These are phyloP conservation scores for Hericium erinaceus DNA, from an alignment of 768 basidiomycete species.

Conservation along the genomic window DNA sequence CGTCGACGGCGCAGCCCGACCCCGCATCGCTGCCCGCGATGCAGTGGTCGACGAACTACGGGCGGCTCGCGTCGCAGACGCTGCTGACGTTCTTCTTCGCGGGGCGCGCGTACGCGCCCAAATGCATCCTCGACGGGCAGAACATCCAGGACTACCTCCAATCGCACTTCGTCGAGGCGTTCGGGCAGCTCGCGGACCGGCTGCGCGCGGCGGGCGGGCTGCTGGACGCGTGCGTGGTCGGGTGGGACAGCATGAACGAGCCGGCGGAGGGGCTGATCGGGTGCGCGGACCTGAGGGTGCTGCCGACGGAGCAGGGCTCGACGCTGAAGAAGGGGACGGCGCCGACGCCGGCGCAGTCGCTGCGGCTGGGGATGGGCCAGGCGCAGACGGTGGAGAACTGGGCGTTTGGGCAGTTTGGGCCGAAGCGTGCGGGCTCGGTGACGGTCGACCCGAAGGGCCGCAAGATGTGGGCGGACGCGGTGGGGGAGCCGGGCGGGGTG, in stretches of 20 bases:
- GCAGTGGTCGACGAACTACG: constrained; percentile 97
- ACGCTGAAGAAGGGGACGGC: constrained; percentile 79
- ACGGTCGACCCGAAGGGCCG: constrained; percentile 79
- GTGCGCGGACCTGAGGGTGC: constrained; percentile 56
- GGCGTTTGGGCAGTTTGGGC: constrained; percentile 74
- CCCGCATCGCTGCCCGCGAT: constrained; percentile 80
- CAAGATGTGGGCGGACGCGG: constrained; percentile 71
- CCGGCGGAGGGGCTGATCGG: constrained; percentile 78
- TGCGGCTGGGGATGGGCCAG: constrained; percentile 84
- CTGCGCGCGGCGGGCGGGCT: constrained; percentile 69
- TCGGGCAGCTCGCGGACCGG: constrained; percentile 65
- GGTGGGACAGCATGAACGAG: constrained; percentile 97
- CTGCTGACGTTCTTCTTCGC: constrained; percentile 94
- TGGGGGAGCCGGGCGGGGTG: constrained; percentile 37
- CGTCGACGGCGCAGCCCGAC: constrained; percentile 46
- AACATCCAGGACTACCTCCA: constrained; percentile 91
- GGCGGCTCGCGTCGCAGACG: constrained; percentile 79
- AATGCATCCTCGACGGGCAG: constrained; percentile 80
- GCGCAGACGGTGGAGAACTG: constrained; percentile 76
- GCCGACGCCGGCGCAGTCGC: constrained; percentile 77
- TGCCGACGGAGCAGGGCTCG: constrained; percentile 59
- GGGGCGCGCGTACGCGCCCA: constrained; percentile 82
- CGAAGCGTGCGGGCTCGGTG: constrained; percentile 60
- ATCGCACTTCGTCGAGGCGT: constrained; percentile 64
- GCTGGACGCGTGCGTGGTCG: constrained; percentile 81